Percentiles rank a stretch among this genome's conserved stretches.
Evolutionary conservation across 164 flowering plant genomes (phyloP).

Genomic region (Houttuynia cordata): DNA sequence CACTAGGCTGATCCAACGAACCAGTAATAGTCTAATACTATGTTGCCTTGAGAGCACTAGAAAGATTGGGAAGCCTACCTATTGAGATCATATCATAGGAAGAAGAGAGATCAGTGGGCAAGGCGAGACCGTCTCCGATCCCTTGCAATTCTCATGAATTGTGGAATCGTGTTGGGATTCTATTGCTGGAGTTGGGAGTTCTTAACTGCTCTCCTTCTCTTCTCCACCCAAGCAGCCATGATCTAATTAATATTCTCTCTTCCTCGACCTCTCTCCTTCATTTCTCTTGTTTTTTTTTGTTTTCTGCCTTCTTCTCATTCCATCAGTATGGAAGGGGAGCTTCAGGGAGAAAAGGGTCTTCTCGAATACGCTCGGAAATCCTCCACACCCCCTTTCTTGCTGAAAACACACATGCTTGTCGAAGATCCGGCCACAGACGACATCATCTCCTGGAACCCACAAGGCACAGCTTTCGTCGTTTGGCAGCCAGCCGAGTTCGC

Average conservation of each 20-base stretch:
- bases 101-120: too few relatives aligned
- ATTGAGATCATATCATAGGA: constrained; percentile 1
- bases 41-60: background rate
- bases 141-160: constrained; percentile 58
- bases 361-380: constrained; percentile 32
- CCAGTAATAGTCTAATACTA: background rate
- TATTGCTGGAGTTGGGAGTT: constrained; percentile 77
- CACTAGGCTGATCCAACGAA: too few relatives aligned
- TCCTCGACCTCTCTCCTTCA: constrained; percentile 2
- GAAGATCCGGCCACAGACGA: constrained; percentile 56
- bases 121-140: background rate
- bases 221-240: constrained; percentile 19
- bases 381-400: constrained; percentile 49
- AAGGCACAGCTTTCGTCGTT: constrained; percentile 62
- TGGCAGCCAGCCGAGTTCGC: constrained; percentile 81
- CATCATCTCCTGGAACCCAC: constrained; percentile 60
- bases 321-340: background rate
- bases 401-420: constrained; percentile 60
- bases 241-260: background rate
- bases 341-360: constrained; percentile 20
- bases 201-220: constrained; percentile 69
- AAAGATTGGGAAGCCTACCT: background rate
- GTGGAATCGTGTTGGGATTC: constrained; percentile 70
- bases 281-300: constrained; percentile 1
- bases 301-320: constrained; percentile 1